Evolutionary conservation across 768 basidiomycete genomes (phyloP).

Genomic region (Pisolithus albus): DNA sequence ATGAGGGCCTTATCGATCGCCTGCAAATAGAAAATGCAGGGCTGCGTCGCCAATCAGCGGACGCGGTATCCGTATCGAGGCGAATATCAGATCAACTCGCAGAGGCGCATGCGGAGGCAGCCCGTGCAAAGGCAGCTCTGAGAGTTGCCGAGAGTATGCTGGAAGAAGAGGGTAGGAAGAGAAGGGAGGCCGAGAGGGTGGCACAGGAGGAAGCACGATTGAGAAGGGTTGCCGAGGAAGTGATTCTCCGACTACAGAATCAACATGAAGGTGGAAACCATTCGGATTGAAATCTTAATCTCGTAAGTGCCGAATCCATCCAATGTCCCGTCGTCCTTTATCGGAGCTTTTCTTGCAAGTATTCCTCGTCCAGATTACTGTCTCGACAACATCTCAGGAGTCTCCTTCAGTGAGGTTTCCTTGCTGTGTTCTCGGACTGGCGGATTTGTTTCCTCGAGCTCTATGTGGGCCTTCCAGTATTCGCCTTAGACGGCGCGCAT

Average conservation of each 20-base stretch:
- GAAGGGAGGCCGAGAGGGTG: slow-evolving; percentile 52
- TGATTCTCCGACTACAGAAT: slow-evolving; percentile 30
- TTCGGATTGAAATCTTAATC: slow-evolving; percentile 2
- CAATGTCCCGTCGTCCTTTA: background rate
- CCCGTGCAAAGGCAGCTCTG: slow-evolving; percentile 48
- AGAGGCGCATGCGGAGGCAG: slow-evolving; percentile 55
- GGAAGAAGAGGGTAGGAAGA: slow-evolving; percentile 52
- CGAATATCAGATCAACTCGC: slow-evolving; percentile 66
- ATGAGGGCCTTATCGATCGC: slow-evolving; percentile 47
- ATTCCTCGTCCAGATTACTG: no score
- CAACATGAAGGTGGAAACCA: slow-evolving; percentile 10
- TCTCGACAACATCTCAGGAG: background rate
- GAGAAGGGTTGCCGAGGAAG: slow-evolving; percentile 47
- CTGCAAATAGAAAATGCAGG: slow-evolving; percentile 60
- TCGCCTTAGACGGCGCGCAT: background rate
- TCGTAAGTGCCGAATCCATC: background rate
- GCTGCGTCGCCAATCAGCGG: slow-evolving; percentile 60
- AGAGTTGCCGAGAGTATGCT: slow-evolving; percentile 50
- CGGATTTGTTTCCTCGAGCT: background rate
- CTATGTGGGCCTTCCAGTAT: background rate
- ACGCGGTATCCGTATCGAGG: slow-evolving; percentile 58
- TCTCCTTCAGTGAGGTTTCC: background rate
- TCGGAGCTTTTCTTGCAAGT: no score
- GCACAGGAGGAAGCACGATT: slow-evolving; percentile 42
- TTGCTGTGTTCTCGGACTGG: background rate